These are phyloP conservation scores for Hypoxylon sp. DNA, from an alignment of 2,329 filamentous ascomycete genomes.

Conservation along the genomic window DNA sequence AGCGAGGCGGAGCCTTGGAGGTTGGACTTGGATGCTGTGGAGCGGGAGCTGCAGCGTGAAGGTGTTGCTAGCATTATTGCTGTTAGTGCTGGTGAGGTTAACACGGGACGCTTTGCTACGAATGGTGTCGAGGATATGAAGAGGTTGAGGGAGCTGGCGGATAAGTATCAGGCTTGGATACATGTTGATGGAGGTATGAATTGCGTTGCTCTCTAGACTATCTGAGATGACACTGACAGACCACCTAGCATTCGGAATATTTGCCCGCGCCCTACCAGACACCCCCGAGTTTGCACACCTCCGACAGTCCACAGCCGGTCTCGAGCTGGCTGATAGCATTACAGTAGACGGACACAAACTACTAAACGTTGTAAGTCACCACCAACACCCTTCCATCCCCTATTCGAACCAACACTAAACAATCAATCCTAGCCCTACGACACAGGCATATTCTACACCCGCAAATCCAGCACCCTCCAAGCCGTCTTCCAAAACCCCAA, in stretches of 20 bases:
- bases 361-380: slow-evolving; percentile 77
- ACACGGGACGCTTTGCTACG: slow-evolving; percentile 83
- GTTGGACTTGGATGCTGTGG: slow-evolving; percentile 73
- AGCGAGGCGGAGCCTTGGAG: slow-evolving; percentile 68
- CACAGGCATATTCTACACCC: slow-evolving; percentile 87
- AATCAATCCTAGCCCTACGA: slow-evolving; percentile 74
- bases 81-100: slow-evolving; percentile 89
- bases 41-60: slow-evolving; percentile 61
- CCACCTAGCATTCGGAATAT: slow-evolving; percentile 90
- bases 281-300: slow-evolving; percentile 63
- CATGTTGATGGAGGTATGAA: slow-evolving; percentile 91
- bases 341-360: slow-evolving; percentile 88
- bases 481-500: slow-evolving; percentile 83
- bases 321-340: slow-evolving; percentile 88
- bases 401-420: not conserved
- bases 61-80: slow-evolving; percentile 77
- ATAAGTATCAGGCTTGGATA: slow-evolving; percentile 81
- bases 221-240: too few species aligned
- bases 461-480: slow-evolving; percentile 64
- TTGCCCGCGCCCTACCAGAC: slow-evolving; percentile 71
- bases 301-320: slow-evolving; percentile 63
- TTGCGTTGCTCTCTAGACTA: too few species aligned
- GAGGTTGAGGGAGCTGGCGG: slow-evolving; percentile 72
- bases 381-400: not conserved
- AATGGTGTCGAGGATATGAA: slow-evolving; percentile 64